A percentile compares a stretch with the other conserved stretches of the same genome.
phyloP scores from a whole-genome alignment of 1,284 basidiomycete species.

The Malassezia caprae region DNA sequence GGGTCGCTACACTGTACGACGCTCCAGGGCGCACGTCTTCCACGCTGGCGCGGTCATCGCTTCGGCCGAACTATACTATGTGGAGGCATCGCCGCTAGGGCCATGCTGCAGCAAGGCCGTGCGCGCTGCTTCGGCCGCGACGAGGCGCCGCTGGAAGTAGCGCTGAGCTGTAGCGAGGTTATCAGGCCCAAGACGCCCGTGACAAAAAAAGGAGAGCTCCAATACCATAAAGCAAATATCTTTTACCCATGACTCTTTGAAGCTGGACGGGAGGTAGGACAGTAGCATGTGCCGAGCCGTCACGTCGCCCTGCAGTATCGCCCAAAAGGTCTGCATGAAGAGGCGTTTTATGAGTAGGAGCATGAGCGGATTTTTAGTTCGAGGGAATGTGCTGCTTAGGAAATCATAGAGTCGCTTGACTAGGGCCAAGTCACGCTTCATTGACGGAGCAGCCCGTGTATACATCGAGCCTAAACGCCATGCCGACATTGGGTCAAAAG shows the following conservation, averaged over 20 bases:
- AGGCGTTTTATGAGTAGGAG: constrained; percentile 58
- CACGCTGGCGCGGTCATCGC: constrained; percentile 4
- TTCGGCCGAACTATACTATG: constrained; percentile 11
- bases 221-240: background rate
- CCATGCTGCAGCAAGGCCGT: background rate
- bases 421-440: constrained; percentile 71
- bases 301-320: constrained; percentile 14
- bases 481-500: too few relatives aligned
- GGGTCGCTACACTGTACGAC: background rate
- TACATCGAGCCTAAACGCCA: constrained; percentile 99
- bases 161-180: background rate
- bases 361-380: constrained; percentile 56
- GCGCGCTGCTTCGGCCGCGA: background rate
- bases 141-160: background rate
- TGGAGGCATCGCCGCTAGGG: background rate
- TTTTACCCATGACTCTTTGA: background rate
- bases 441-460: constrained; percentile 84
- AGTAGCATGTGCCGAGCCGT: constrained; percentile 3
- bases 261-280: background rate
- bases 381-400: constrained; percentile 62
- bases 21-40: constrained; percentile 1
- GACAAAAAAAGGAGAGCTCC: constrained; percentile 3
- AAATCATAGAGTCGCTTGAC: constrained; percentile 93
- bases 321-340: constrained; percentile 75
- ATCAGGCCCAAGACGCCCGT: background rate